Percentiles rank a stretch among this genome's conserved stretches.
Conservation (phyloP, 2,329 filamentous ascomycete species). For the Diaporthe nobilis region DNA sequence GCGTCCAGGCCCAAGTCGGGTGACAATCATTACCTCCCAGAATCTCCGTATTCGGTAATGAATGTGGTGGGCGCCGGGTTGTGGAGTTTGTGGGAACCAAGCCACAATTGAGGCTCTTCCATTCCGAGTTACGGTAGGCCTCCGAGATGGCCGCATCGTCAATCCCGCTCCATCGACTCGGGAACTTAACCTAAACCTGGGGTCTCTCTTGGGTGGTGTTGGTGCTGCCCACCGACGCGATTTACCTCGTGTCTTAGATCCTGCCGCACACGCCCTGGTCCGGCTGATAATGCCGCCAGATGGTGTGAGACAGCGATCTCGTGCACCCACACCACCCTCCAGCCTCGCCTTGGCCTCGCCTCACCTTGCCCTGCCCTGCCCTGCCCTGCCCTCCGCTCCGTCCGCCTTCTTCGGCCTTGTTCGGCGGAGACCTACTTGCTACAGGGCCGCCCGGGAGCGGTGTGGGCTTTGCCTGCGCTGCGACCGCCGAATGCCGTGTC, state of each 20-base stretch:
- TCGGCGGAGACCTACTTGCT: slow-evolving; percentile 11
- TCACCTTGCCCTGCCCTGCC: background rate
- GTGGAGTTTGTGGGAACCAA: slow-evolving; percentile 36
- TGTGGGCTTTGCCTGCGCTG: slow-evolving; percentile 29
- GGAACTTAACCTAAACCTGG: slow-evolving; percentile 24
- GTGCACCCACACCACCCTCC: slow-evolving; percentile 20
- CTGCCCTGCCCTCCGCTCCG: slow-evolving; percentile 21
- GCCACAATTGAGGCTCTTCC: slow-evolving; percentile 42
- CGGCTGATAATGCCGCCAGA: slow-evolving; percentile 36
- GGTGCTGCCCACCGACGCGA: background rate
- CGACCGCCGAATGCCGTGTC: slow-evolving; percentile 28
- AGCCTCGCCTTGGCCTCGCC: slow-evolving; percentile 18
- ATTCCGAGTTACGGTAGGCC: slow-evolving; percentile 39
- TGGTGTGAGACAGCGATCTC: slow-evolving; percentile 33
- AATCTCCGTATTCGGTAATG: slow-evolving; percentile 33
- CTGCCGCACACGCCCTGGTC: slow-evolving; percentile 22
- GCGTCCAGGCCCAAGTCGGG: slow-evolving; percentile 1
- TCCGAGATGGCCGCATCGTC: slow-evolving; percentile 38
- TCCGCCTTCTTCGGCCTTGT: background rate
- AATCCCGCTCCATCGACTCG: slow-evolving; percentile 24
- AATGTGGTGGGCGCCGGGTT: slow-evolving; percentile 29
- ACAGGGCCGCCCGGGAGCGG: slow-evolving; percentile 20
- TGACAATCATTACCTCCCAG: slow-evolving; percentile 26
- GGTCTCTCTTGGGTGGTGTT: background rate
- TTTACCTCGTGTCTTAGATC: slow-evolving; percentile 35